These are phyloP conservation scores for Suillus discolor DNA, from an alignment of 768 basidiomycete genomes.

Conservation along the genomic window DNA sequence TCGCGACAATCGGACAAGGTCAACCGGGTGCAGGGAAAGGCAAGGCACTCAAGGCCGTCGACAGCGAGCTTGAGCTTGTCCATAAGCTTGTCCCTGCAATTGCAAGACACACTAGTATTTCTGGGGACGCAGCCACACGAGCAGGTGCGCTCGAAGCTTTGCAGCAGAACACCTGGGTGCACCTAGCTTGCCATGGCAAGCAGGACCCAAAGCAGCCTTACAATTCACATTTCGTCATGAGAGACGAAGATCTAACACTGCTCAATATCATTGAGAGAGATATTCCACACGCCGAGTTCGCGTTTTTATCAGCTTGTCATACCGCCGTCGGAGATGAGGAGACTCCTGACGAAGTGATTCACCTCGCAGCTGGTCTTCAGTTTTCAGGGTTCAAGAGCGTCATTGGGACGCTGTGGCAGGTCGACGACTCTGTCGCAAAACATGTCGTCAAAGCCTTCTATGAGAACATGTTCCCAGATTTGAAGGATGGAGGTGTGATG, in stretches of 20 bases:
- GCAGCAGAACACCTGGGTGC: conserved; percentile 16
- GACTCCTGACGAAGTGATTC: too few relatives aligned
- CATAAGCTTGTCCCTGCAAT: background rate
- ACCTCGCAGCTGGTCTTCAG: too few relatives aligned
- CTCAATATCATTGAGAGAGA: conserved; percentile 1
- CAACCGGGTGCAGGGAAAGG: background rate
- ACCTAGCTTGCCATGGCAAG: conserved; percentile 42
- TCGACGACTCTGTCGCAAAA: too few relatives aligned
- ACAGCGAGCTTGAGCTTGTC: background rate
- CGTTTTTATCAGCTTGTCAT: conserved; percentile 9
- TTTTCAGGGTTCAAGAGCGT: too few relatives aligned
- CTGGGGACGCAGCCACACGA: background rate
- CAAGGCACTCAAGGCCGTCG: background rate
- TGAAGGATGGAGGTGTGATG: too few relatives aligned
- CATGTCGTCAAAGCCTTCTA: too few relatives aligned
- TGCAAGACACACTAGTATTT: background rate
- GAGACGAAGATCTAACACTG: background rate
- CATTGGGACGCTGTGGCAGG: too few relatives aligned
- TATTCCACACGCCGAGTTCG: conserved; percentile 1
- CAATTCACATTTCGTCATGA: conserved; percentile 5
- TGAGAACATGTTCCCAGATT: too few relatives aligned
- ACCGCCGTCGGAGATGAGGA: background rate
- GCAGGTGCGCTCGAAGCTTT: conserved; percentile 2
- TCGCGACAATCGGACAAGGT: background rate
- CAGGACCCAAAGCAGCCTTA: conserved; percentile 27